Evolutionary conservation across 768 basidiomycete genomes (phyloP), one percentile per base, ranked within the genome.

Genomic region (Russula virescens): DNA sequence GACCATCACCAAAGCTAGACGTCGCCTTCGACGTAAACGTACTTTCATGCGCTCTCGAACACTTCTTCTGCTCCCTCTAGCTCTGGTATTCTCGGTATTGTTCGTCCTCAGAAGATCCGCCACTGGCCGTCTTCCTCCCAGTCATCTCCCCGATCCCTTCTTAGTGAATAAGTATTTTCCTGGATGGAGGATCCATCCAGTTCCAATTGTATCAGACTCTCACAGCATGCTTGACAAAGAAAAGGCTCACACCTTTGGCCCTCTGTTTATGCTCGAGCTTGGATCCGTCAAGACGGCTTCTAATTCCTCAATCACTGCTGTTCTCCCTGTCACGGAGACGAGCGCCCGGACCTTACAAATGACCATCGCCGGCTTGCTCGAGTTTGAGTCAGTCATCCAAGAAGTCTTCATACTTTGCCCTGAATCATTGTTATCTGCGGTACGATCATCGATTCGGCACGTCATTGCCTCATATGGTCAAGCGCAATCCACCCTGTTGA

Each of bases 321-420:
- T 16, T 35, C 52, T 66, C 18, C 58, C 63, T 28, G 26, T 66
- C 14, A 60, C 65, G 13, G 46, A 48, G 31, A 45, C 45, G 28
- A 57, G 46, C 11, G 40, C 40, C 10, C 35, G 13, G 19, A 49
- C 34, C 47, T 51, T 64, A 10, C 48, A 55, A 18, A 19, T 18
- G 40, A 59, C 51, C 11, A 40, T 66, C 48, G 6, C 45, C 23
- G 46, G 23, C 28, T 46, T 66, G 26, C 54, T 53, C 34, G 43
- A 43, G 52, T 28, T 40, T 59, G 45, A 53, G 43, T 49, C 58
- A 19, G 19, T 16, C 10, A 46, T 66, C 16, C 38, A 47, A 47
- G 66, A 67, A 46, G 34, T 67, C 45, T 23, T 58, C 25, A 51
- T 67, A 1, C 35, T 67, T 52, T 67, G 66, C 23, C 66, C 66